Evolutionary conservation across 2,329 filamentous ascomycete genomes (phyloP).

Genomic region (Fusarium gaditjirri): DNA sequence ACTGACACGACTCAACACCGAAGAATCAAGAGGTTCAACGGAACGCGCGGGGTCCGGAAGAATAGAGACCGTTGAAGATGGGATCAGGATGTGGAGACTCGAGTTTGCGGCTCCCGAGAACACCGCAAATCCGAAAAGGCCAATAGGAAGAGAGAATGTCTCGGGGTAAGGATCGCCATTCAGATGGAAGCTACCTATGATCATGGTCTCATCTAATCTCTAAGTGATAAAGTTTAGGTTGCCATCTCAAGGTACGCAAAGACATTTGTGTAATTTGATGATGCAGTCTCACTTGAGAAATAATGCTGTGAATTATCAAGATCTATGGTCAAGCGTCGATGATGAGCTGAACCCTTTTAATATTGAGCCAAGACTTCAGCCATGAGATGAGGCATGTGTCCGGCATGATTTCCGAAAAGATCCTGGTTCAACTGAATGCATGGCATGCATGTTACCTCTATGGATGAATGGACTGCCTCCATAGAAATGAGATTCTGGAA

Average conservation of each 20-base stretch:
- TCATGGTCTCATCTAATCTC: constrained; percentile 10
- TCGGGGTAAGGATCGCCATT: background rate
- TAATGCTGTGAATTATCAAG: background rate
- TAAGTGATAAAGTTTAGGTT: background rate
- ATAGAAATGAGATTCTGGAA: no score
- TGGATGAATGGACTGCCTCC: background rate
- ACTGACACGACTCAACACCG: background rate
- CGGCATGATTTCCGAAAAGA: constrained; percentile 19
- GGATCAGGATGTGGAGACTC: background rate
- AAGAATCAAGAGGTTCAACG: background rate
- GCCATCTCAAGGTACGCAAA: background rate
- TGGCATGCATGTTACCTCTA: background rate
- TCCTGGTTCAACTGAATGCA: constrained; percentile 7
- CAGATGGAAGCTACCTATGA: background rate
- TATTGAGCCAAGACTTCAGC: constrained; percentile 13
- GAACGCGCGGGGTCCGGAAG: constrained; percentile 40
- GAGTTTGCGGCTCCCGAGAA: constrained; percentile 25
- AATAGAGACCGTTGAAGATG: background rate
- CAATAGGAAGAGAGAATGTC: constrained; percentile 20
- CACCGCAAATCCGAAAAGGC: constrained; percentile 26
- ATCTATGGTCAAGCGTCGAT: background rate
- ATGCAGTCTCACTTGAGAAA: background rate
- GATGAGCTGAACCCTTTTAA: background rate
- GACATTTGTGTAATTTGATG: background rate
- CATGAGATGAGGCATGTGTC: constrained; percentile 6